These are phyloP conservation scores for Polysphondylium violaceum DNA, from an alignment of 78 protist genomes.

Conservation along the genomic window DNA sequence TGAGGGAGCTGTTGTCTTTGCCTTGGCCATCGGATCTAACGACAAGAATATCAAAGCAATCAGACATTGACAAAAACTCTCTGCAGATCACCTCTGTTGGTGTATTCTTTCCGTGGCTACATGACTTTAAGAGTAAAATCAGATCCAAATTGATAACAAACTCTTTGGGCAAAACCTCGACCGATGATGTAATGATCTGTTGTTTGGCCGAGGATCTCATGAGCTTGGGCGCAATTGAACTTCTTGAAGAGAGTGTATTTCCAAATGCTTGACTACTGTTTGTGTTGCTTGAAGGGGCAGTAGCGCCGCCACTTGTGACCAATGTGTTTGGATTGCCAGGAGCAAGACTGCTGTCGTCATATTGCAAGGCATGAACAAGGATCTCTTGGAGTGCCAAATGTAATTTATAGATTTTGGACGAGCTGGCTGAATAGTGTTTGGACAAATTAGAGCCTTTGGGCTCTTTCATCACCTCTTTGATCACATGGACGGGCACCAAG, in stretches of 20 bases:
- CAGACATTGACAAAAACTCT: conserved; percentile 59
- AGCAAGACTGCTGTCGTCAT: not conserved
- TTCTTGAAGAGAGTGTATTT: too few relatives aligned
- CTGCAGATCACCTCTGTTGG: conserved; percentile 72
- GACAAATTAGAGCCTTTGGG: conserved; percentile 24
- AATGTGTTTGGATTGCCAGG: not conserved
- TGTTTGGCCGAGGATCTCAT: conserved; percentile 60
- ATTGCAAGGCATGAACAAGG: conserved; percentile 6
- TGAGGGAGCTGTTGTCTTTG: conserved; percentile 1
- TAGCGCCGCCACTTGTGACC: not conserved
- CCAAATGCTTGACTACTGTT: not conserved
- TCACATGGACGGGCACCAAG: conserved; percentile 9
- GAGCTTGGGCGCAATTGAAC: conserved; percentile 55
- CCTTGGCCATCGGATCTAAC: conserved; percentile 26
- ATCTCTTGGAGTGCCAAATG: conserved; percentile 40
- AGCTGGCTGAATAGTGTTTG: conserved; percentile 17
- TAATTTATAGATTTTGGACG: conserved; percentile 16
- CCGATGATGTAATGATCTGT: conserved; percentile 24
- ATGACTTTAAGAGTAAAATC: conserved; percentile 28
- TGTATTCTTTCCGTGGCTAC: conserved; percentile 50
- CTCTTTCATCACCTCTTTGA: conserved; percentile 43
- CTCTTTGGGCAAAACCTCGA: conserved; percentile 54
- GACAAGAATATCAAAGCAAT: conserved; percentile 47
- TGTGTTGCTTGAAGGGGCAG: not conserved
- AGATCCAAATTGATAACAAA: conserved; percentile 55